Evolutionary conservation across 2,329 filamentous ascomycete species (phyloP), one percentile per base, ranked within the genome.

Genomic region (Aspergillus sp.): DNA sequence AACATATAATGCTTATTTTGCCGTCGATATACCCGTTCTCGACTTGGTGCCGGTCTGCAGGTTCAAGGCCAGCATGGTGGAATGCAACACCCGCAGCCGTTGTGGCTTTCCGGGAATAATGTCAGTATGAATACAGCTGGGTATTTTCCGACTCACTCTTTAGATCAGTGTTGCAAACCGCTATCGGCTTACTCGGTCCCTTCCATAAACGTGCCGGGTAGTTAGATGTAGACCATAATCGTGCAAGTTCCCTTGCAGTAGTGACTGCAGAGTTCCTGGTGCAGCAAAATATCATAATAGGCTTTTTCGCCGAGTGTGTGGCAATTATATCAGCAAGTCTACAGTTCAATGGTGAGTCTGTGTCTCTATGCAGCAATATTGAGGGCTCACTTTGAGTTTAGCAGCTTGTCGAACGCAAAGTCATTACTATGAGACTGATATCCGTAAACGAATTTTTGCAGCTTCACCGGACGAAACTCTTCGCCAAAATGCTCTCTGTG

Each of bases 251-350:
- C 55, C 83, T 83, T 9, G 91, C 89, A 2, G 90, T 93, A 8
- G 73, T 78, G 46, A 86, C 82, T 33, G 88, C 86, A 0, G 88
- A 89, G 59, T 86, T 88, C 37, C 90, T 80, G 0, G 90, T 95
- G 61, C 87, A 88, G 67, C 91, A 95, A 68, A 96, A 96, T 0
- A 96, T 79, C 80, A 96, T 88, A 17, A 91, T 88, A 0, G 91
- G 90, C 67, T 95, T 95, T 41, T 79, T 80, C 45, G 85, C 80
- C 0, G 85, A 86, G 70, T 91, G 87, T 53, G 83, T 87, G 5
- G 79, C 72, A 40, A 96, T 86, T 5, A 93, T 70, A 4, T 84
- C 80, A 0, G 84, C 83, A 4, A 96, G 78, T 63, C 87, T 89
- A 17, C 67, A 34, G 15, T 17, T 6, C 3, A 17, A 15, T 4